phyloP scores from a whole-genome alignment of 805 yeast genomes.

The Zygotorulaspora danielsina region DNA sequence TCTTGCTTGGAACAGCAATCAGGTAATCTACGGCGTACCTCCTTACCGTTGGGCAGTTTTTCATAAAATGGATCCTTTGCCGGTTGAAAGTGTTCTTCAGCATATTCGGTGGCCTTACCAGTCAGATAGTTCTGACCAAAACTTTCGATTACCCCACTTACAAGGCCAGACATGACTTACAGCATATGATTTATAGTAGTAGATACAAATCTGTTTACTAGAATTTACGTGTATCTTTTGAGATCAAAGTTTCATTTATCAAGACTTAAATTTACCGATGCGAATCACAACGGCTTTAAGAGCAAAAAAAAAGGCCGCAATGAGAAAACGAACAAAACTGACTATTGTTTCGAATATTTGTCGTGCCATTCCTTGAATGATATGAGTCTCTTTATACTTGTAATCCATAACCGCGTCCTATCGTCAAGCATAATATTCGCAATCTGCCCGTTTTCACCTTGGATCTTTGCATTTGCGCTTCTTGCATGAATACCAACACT shows the following conservation, averaged over 20 bases:
- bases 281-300: neutral
- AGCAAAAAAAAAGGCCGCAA: slow-evolving; percentile 3
- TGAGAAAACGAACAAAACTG: neutral
- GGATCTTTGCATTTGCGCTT: slow-evolving; percentile 55
- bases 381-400: slow-evolving; percentile 68
- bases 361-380: slow-evolving; percentile 39
- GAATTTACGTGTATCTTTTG: neutral
- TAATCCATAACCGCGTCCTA: slow-evolving; percentile 68
- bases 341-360: slow-evolving; percentile 5
- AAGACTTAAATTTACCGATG: neutral
- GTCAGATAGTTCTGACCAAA: slow-evolving; percentile 19
- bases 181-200: too few species aligned
- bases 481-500: slow-evolving; percentile 78
- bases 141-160: slow-evolving; percentile 9
- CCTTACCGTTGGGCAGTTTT: slow-evolving; percentile 44
- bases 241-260: neutral
- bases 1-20: slow-evolving; percentile 55
- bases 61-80: slow-evolving; percentile 59
- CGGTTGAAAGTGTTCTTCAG: slow-evolving; percentile 33
- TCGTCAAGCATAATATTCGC: slow-evolving; percentile 82
- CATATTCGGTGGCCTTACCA: slow-evolving; percentile 25
- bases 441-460: slow-evolving; percentile 37
- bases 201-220: too few species aligned
- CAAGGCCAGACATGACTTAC: slow-evolving; percentile 16
- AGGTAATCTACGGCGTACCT: slow-evolving; percentile 58